phyloP scores from a whole-genome alignment of 2,329 filamentous ascomycete genomes.

The Didymella keratinophila region DNA sequence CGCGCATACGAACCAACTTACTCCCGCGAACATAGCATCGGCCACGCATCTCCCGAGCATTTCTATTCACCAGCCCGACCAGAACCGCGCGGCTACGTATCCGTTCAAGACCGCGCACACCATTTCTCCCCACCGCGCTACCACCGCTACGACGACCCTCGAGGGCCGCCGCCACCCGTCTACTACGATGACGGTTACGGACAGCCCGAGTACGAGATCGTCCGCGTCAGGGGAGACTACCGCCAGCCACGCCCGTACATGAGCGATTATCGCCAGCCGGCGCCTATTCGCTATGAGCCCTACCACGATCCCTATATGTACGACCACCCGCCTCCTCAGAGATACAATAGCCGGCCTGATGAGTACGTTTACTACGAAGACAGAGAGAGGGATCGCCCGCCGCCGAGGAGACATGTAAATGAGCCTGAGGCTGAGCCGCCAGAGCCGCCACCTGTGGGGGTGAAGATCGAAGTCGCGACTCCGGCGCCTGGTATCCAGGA shows the following conservation, averaged over 20 bases:
- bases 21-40: slow-evolving; percentile 46
- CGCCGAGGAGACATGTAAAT: slow-evolving; percentile 17
- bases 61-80: slow-evolving; percentile 33
- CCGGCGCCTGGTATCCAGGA: slow-evolving; percentile 11
- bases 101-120: slow-evolving; percentile 44
- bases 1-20: slow-evolving; percentile 31
- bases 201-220: slow-evolving; percentile 43
- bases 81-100: slow-evolving; percentile 43
- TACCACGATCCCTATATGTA: slow-evolving; percentile 45
- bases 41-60: slow-evolving; percentile 36
- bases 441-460: slow-evolving; percentile 13
- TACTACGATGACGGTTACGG: slow-evolving; percentile 45
- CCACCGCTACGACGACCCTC: slow-evolving; percentile 40
- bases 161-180: slow-evolving; percentile 36
- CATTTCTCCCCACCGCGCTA: slow-evolving; percentile 41
- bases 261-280: slow-evolving; percentile 24
- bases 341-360: slow-evolving; percentile 35
- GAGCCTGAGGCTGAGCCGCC: slow-evolving; percentile 12
- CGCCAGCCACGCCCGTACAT: slow-evolving; percentile 32
- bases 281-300: slow-evolving; percentile 38
- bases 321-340: slow-evolving; percentile 36
- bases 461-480: slow-evolving; percentile 19
- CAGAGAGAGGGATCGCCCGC: slow-evolving; percentile 34
- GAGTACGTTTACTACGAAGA: slow-evolving; percentile 47
- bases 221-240: slow-evolving; percentile 41